Percentiles rank a stretch among this genome's conserved stretches.
phyloP scores from a whole-genome alignment of 1,284 basidiomycete genomes.

The Volvariella surrecta region DNA sequence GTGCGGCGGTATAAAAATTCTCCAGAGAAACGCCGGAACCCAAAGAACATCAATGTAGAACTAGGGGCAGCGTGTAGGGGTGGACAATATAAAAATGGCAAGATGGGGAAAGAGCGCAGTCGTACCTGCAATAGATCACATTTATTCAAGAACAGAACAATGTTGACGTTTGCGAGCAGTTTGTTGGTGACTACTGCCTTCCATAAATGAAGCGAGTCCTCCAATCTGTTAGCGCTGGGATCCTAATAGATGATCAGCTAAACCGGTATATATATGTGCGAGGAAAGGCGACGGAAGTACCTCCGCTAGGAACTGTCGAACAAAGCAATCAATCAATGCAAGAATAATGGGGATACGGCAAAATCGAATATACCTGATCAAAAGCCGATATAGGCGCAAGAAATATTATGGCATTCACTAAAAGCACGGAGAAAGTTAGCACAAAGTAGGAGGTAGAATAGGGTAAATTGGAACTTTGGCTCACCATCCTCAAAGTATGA shows the following conservation, averaged over 20 bases:
- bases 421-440: conserved; percentile 7
- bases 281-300: conserved; percentile 24
- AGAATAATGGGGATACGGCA: not conserved
- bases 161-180: conserved; percentile 57
- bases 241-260: conserved; percentile 36
- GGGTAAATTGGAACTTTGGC: not conserved
- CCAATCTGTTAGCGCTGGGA: conserved; percentile 58
- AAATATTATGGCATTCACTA: conserved; percentile 79
- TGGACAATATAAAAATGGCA: not conserved
- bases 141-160: conserved; percentile 76
- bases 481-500: conserved; percentile 76
- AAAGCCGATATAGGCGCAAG: conserved; percentile 78
- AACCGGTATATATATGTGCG: not conserved
- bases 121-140: conserved; percentile 60
- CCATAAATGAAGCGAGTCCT: conserved; percentile 71
- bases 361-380: conserved; percentile 41
- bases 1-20: no score
- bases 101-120: not conserved
- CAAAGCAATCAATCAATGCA: conserved; percentile 5
- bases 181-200: conserved; percentile 59
- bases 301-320: conserved; percentile 49
- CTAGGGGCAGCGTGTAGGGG: not conserved
- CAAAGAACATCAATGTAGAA: no score
- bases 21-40: no score
- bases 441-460: not conserved